A percentile compares a stretch with the other conserved stretches of the same genome.
These are phyloP conservation scores for Starmera quercuum DNA, from an alignment of 805 yeast species.

Conservation along the genomic window DNA sequence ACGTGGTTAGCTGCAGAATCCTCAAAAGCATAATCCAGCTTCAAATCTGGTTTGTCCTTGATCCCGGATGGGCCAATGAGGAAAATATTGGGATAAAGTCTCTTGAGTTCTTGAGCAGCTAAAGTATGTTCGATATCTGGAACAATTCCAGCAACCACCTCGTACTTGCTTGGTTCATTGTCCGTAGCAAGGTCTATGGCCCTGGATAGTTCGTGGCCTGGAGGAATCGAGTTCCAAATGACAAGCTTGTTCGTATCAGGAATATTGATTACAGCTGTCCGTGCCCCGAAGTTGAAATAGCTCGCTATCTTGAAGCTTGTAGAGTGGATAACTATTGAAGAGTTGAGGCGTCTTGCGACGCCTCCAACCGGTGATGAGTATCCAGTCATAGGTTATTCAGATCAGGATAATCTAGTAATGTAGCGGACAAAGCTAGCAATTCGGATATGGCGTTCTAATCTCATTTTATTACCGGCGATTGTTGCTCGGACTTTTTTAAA, in stretches of 20 bases:
- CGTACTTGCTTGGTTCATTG: slow-evolving; percentile 24
- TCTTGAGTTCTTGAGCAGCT: slow-evolving; percentile 48
- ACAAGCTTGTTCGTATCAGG: slow-evolving; percentile 24
- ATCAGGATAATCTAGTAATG: too few relatives aligned
- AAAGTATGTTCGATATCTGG: slow-evolving; percentile 63
- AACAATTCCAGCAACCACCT: slow-evolving; percentile 43
- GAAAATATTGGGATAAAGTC: slow-evolving; percentile 39
- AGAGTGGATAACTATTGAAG: slow-evolving; percentile 26
- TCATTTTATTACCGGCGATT: too few relatives aligned
- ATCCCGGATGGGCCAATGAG: slow-evolving; percentile 43
- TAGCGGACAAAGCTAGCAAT: too few relatives aligned
- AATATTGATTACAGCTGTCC: slow-evolving; percentile 29
- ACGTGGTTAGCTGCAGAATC: slow-evolving; percentile 28
- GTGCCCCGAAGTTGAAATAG: slow-evolving; percentile 27
- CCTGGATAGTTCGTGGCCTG: slow-evolving; percentile 35
- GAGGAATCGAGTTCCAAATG: slow-evolving; percentile 56
- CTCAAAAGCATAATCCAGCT: slow-evolving; percentile 33
- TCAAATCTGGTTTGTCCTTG: slow-evolving; percentile 24
- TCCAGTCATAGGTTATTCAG: too few relatives aligned
- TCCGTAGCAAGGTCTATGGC: slow-evolving; percentile 29
- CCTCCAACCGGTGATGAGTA: slow-evolving; percentile 31
- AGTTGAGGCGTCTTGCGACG: slow-evolving; percentile 26
- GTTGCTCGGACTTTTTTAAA: too few relatives aligned
- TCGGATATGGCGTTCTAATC: too few relatives aligned
- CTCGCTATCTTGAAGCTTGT: slow-evolving; percentile 23